Evolutionary conservation across 2,329 filamentous ascomycete genomes (phyloP).

Genomic region (Pseudogymnoascus sp.): DNA sequence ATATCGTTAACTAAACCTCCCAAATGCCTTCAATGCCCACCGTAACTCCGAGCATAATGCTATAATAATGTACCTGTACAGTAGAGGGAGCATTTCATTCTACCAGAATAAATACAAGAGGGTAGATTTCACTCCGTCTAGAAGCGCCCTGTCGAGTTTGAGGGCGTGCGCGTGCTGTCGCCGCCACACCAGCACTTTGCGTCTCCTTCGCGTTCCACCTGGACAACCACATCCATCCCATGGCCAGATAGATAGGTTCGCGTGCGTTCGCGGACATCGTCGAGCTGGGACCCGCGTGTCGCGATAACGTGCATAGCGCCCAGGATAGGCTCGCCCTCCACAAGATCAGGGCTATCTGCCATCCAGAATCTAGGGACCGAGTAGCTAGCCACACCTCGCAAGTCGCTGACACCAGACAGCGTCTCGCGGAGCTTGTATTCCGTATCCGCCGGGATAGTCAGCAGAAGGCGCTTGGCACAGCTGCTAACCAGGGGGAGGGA

Average conservation of each 20-base stretch:
- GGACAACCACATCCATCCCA: constrained; percentile 74
- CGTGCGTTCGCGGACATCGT: constrained; percentile 77
- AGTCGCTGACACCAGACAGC: constrained; percentile 69
- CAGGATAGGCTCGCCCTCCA: constrained; percentile 47
- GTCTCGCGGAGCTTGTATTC: constrained; percentile 86
- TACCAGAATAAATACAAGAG: constrained; percentile 1
- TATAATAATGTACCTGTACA: neutral
- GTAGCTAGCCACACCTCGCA: constrained; percentile 80
- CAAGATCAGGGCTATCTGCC: constrained; percentile 49
- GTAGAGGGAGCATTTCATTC: neutral
- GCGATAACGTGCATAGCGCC: constrained; percentile 85
- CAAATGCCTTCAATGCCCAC: neutral
- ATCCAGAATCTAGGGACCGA: constrained; percentile 88
- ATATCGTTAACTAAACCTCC: constrained; percentile 2
- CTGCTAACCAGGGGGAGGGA: constrained; percentile 80
- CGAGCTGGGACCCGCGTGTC: constrained; percentile 60
- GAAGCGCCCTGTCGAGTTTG: neutral
- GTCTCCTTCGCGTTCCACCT: constrained; percentile 81
- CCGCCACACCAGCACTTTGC: constrained; percentile 51
- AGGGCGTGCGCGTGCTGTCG: neutral
- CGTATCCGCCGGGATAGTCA: constrained; percentile 74
- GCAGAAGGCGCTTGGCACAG: constrained; percentile 71
- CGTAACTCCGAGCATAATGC: neutral
- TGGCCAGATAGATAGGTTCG: constrained; percentile 60
- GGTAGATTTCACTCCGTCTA: neutral